Evolutionary conservation across 352 stramenopile genomes (phyloP).

Genomic region (Paralagenidium karlingii): DNA sequence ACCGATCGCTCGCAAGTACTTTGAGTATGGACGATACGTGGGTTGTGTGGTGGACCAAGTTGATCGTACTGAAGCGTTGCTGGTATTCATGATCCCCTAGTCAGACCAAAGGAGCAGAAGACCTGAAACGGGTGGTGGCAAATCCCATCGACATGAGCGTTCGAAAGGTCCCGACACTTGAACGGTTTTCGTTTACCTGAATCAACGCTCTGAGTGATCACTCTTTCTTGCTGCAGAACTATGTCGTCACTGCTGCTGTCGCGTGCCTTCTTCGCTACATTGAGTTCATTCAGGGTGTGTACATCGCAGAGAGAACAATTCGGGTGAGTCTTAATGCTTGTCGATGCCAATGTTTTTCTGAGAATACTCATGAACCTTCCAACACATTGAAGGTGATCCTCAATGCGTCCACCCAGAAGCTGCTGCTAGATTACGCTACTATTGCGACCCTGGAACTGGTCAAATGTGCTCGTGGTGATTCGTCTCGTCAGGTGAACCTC

Average conservation of each 20-base stretch:
- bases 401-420: conserved; percentile 51
- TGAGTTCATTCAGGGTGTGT: conserved; percentile 77
- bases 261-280: conserved; percentile 78
- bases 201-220: neutral
- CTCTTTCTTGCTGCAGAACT: conserved; percentile 28
- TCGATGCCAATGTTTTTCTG: neutral
- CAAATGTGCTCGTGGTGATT: conserved; percentile 35
- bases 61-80: neutral
- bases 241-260: conserved; percentile 70
- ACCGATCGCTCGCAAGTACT: conserved; percentile 65
- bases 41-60: too few relatives aligned
- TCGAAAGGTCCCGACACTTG: conserved; percentile 24
- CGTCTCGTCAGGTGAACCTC: conserved; percentile 28
- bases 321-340: conserved; percentile 25
- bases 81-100: conserved; percentile 9
- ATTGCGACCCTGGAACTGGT: conserved; percentile 61
- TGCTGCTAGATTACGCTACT: conserved; percentile 79
- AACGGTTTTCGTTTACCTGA: neutral
- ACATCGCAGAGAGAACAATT: conserved; percentile 70
- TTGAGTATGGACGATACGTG: too few relatives aligned
- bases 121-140: conserved; percentile 69
- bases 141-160: conserved; percentile 80
- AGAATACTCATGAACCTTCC: neutral
- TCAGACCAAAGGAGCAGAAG: conserved; percentile 72
- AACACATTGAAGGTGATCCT: conserved; percentile 47